A percentile compares a stretch with the other conserved stretches of the same genome.
These are phyloP conservation scores for Phytophthora tentaculata DNA, from an alignment of 352 stramenopile genomes.

Conservation along the genomic window DNA sequence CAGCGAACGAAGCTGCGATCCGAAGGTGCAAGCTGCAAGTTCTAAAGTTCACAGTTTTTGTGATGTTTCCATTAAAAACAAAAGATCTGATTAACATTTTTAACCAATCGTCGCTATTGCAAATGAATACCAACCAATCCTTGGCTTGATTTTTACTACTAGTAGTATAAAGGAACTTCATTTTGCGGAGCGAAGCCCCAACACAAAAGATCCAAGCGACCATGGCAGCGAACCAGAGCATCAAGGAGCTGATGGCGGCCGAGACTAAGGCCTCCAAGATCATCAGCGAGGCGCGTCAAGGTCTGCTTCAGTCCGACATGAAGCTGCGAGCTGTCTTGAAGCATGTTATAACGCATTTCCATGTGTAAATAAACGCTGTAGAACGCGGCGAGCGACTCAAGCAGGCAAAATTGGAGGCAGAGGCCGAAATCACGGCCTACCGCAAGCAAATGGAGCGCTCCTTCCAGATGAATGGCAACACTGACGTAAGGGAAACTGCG, in stretches of 20 bases:
- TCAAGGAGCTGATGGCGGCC: conserved; percentile 91
- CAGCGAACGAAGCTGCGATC: conserved; percentile 34
- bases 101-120: no score
- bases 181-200: conserved; percentile 14
- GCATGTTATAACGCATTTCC: not conserved
- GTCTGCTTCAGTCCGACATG: conserved; percentile 23
- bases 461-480: conserved; percentile 89
- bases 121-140: no score
- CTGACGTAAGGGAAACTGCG: conserved; percentile 58
- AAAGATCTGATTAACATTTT: no score
- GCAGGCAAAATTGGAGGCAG: conserved; percentile 88
- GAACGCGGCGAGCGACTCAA: conserved; percentile 88
- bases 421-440: conserved; percentile 86
- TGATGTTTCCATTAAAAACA: conserved; percentile 27
- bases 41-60: not conserved
- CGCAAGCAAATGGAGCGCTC: conserved; percentile 85
- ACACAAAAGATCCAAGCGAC: conserved; percentile 34
- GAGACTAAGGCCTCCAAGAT: conserved; percentile 92
- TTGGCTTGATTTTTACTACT: no score
- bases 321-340: not conserved
- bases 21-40: no score
- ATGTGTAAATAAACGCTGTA: conserved; percentile 36
- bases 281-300: conserved; percentile 87
- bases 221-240: conserved; percentile 89
- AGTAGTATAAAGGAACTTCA: conserved; percentile 2